A percentile compares a stretch with the other conserved stretches of the same genome.
Conservation (phyloP, 257 asterid genomes). For the Misopates orontium region DNA sequence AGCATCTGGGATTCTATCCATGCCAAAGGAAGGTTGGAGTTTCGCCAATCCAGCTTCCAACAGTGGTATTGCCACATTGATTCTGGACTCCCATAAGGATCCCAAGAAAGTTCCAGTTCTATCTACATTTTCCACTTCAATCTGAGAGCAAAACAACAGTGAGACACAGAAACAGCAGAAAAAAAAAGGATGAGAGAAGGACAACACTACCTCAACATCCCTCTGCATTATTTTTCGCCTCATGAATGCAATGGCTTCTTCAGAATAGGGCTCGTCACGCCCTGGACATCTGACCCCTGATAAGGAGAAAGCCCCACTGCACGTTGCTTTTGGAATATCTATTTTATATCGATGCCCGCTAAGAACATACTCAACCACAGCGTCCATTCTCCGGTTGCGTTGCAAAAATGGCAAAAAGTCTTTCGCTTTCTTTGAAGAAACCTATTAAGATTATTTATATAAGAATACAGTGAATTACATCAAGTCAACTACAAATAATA, state of each 20-base stretch:
- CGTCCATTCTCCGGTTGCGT: slow-evolving; percentile 84
- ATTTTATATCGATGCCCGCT: slow-evolving; percentile 97
- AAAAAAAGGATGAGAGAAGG: slow-evolving; percentile 8
- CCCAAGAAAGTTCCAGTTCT: slow-evolving; percentile 98
- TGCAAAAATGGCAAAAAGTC: slow-evolving; percentile 93
- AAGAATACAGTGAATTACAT: slow-evolving; percentile 10
- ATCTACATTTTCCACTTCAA: slow-evolving; percentile 95
- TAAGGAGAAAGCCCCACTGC: slow-evolving; percentile 90
- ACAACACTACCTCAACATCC: slow-evolving; percentile 83
- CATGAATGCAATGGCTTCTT: slow-evolving; percentile 97
- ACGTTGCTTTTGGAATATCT: slow-evolving; percentile 87
- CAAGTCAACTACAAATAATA: background rate
- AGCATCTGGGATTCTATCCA: slow-evolving; percentile 83
- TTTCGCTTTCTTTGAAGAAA: slow-evolving; percentile 75
- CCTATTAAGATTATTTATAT: slow-evolving; percentile 42
- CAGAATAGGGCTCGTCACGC: slow-evolving; percentile 86
- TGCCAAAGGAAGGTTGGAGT: slow-evolving; percentile 78
- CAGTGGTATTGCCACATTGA: slow-evolving; percentile 72
- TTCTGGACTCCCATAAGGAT: slow-evolving; percentile 79
- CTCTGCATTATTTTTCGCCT: slow-evolving; percentile 99
- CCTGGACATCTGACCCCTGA: slow-evolving; percentile 99
- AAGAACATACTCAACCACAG: slow-evolving; percentile 88
- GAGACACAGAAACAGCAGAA: slow-evolving; percentile 16
- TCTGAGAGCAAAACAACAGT: slow-evolving; percentile 37
- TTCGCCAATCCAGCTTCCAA: slow-evolving; percentile 95